Evolutionary conservation across 2,329 filamentous ascomycete genomes (phyloP).

Genomic region (Aquanectria penicillioides): DNA sequence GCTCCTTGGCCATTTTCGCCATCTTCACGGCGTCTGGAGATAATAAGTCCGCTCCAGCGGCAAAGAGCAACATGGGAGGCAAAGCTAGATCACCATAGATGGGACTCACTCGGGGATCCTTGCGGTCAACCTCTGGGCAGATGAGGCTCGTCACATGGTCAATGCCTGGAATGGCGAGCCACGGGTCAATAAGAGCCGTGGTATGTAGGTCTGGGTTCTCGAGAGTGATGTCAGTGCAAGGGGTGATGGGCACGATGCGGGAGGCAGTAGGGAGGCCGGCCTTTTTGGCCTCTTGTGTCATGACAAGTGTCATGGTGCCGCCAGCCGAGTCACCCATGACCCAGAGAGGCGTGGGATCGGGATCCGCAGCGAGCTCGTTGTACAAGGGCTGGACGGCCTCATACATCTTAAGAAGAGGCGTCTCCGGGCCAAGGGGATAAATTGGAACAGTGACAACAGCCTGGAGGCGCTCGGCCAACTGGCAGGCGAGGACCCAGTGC

Average conservation of each 20-base stretch:
- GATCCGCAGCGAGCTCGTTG: conserved; percentile 43
- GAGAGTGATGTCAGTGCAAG: conserved; percentile 43
- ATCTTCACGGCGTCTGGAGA: conserved; percentile 42
- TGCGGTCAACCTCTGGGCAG: conserved; percentile 38
- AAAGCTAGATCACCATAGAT: conserved; percentile 42
- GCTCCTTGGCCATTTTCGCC: conserved; percentile 38
- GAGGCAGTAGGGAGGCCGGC: conserved; percentile 38
- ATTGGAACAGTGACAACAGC: conserved; percentile 46
- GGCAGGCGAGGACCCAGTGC: conserved; percentile 44
- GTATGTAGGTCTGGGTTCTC: conserved; percentile 40
- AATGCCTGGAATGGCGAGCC: conserved; percentile 42
- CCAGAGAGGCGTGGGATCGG: conserved; percentile 43
- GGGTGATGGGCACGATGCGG: conserved; percentile 44
- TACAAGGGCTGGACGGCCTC: conserved; percentile 45
- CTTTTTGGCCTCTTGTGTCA: conserved; percentile 43
- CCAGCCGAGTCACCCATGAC: conserved; percentile 46
- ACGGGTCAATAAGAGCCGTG: conserved; percentile 39
- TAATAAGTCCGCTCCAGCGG: conserved; percentile 42
- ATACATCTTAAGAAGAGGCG: conserved; percentile 44
- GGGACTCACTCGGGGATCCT: conserved; percentile 43
- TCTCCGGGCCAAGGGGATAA: conserved; percentile 47
- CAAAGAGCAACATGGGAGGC: conserved; percentile 45
- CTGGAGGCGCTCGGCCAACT: conserved; percentile 43
- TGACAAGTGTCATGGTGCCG: conserved; percentile 43
- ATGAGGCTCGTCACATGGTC: conserved; percentile 39